Percentiles rank a stretch among this genome's conserved stretches.
Evolutionary conservation across 2,329 filamentous ascomycete genomes (phyloP).

Genomic region (Orbilia brochopaga): DNA sequence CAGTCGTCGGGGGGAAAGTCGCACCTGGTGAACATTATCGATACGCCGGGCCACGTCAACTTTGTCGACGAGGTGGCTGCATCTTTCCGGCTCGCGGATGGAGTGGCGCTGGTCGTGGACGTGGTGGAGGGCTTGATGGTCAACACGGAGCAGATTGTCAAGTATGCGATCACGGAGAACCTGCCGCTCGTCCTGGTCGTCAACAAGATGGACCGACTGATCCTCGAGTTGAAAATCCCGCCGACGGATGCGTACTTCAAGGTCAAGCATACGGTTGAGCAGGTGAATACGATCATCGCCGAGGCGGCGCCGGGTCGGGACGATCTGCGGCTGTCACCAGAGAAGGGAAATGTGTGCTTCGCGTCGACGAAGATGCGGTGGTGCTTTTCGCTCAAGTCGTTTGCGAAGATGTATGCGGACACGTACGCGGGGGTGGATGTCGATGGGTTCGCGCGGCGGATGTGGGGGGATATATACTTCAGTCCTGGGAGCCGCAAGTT

Average conservation of each 20-base stretch:
- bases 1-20: slow-evolving; percentile 91
- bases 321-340: slow-evolving; percentile 81
- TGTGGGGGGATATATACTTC: slow-evolving; percentile 98
- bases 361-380: slow-evolving; percentile 91
- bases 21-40: slow-evolving; percentile 90
- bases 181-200: slow-evolving; percentile 87
- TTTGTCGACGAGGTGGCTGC: slow-evolving; percentile 97
- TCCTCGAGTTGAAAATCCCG: slow-evolving; percentile 90
- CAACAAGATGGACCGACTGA: slow-evolving; percentile 97
- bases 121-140: slow-evolving; percentile 99
- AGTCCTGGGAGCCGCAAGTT: slow-evolving; percentile 90
- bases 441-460: slow-evolving; percentile 78
- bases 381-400: slow-evolving; percentile 94
- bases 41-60: slow-evolving; percentile 97
- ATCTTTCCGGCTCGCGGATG: slow-evolving; percentile 83
- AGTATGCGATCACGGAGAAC: slow-evolving; percentile 87
- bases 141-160: slow-evolving; percentile 96
- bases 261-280: slow-evolving; percentile 96
- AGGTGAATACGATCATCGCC: slow-evolving; percentile 95
- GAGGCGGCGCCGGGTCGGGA: slow-evolving; percentile 81
- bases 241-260: slow-evolving; percentile 98
- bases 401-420: slow-evolving; percentile 94
- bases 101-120: slow-evolving; percentile 90
- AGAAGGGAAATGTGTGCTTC: slow-evolving; percentile 98
- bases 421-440: slow-evolving; percentile 81